Evolutionary conservation across 495 filamentous ascomycete species (phyloP), one percentile per base, ranked within the genome.

Genomic region (Annulohypoxylon nitens): DNA sequence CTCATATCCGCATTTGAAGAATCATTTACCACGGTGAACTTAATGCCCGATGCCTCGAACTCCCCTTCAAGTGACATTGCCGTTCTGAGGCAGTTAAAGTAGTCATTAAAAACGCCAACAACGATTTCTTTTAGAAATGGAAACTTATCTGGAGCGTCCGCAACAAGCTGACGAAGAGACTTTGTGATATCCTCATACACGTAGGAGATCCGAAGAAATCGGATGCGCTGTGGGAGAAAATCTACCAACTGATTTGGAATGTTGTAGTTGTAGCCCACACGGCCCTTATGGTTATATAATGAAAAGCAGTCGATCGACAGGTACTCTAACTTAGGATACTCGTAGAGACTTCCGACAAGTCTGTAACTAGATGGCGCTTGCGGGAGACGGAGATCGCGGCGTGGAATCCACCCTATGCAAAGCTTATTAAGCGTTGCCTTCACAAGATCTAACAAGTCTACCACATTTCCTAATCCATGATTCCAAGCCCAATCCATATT

Each of bases 201-300:
- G 20, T 64, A 41, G 7, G 61, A 25, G 16, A 64, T 64, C 11
- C 61, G 61, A 9, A 64, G 61, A 48, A 26, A 53, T 25, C 61
- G 61, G 26, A 64, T 64, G 8, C 30, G 39, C n/a, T 12, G 47
- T 10, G 61, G 61, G 30, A 64, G 61, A 14, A 64, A 41, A 8
- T n/a, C 23, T 5, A 54, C n/a, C 2, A 64, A 47, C 20, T 23
- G 20, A 23, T 23, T 23, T 23, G 20, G 20, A 1, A 23, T 23
- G 20, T 23, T 23, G 20, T 23, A 23, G 20, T 23, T 23, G 20
- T 23, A 23, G 20, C 20, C 20, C 20, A 1, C 20, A 23, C 20
- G 0, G 20, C 20, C 20, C 20, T 23, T 23, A 23, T 23, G 20
- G 20, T 23, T 16, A 37, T 64, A 64, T 25, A 64, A 14, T 18